Base-by-base conservation (phyloP, 257 asterid species). In the Solanum appendiculatum region DNA sequence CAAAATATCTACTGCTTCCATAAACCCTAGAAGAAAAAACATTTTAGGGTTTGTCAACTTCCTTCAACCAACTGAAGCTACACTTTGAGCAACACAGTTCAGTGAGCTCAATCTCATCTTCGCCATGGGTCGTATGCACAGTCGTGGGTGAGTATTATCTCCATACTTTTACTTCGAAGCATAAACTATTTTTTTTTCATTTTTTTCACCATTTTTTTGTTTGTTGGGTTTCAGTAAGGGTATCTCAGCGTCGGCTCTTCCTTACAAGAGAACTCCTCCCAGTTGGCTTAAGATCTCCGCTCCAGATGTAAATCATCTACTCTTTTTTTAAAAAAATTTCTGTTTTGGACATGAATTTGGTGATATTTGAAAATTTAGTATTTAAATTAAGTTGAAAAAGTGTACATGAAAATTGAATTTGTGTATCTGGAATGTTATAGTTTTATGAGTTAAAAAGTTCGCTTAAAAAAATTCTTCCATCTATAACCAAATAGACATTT, bases 211-310 rank as follows among this genome's bases (percentile, higher is more conserved):
- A 3, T 48, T 5, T 7, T 39, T 51, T 1, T 0, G 60, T 0
- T 27, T 84, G 23, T 72, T 56, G n/a, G 7, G 37, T 87, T 88
- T 37, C 93, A 95, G 98, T 36, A 95, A 95, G 91, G 98, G 98
- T 88, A 78, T 78, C 18, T 78, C 84, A 78, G 84, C 84, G 16
- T 78, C 84, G 6, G 84, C 84, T 25, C 84, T 95, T 11, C 98
- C 96, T 29, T 95, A 95, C 91, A 95, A 94, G 92, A 92, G 98
- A 86, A 93, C 96, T 44, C 97, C 98, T 5, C 98, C 96, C 2
- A 92, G 95, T 89, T 95, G 96, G 98, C 96, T 94, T 88, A 78
- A 78, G 84, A 78, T 25, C 27, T 78, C 84, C 16, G 64, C 84
- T 78, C 84, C 84, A 15, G 64, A 95, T 87, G 98, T 94, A 84